phyloP scores from a whole-genome alignment of 2,329 filamentous ascomycete species.

The Diplocarpon mali region DNA sequence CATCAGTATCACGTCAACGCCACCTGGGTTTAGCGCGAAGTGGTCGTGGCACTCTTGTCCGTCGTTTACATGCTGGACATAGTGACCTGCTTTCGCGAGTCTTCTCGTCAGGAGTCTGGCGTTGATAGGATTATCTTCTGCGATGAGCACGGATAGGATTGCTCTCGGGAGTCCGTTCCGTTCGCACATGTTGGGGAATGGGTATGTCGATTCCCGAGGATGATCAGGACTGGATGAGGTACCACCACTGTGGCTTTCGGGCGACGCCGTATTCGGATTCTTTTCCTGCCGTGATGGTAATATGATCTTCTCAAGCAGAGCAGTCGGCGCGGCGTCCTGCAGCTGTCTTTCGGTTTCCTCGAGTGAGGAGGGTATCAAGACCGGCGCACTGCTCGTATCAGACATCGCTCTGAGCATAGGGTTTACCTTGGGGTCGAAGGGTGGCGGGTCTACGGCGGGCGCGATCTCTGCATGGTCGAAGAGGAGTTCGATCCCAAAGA shows the following conservation, averaged over 20 bases:
- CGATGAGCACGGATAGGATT: conserved; percentile 46
- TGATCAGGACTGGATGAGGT: neutral
- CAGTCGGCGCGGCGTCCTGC: neutral
- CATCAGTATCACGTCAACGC: conserved; percentile 20
- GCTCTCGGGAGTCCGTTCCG: conserved; percentile 27
- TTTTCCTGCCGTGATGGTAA: neutral
- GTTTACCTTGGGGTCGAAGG: neutral
- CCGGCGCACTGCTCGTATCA: neutral
- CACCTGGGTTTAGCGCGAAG: conserved; percentile 44
- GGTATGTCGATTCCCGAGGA: neutral
- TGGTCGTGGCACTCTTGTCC: conserved; percentile 66
- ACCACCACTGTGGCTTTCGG: neutral
- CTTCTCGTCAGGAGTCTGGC: conserved; percentile 69
- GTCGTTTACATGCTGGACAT: conserved; percentile 60
- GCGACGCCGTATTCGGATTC: neutral
- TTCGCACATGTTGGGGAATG: conserved; percentile 43
- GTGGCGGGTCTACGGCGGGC: neutral
- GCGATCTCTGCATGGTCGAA: conserved; percentile 34
- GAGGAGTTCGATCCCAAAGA: conserved; percentile 69
- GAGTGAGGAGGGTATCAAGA: neutral
- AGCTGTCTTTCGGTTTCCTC: neutral
- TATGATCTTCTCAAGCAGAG: neutral
- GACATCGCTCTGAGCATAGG: conserved; percentile 1
- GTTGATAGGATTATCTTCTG: conserved; percentile 74
- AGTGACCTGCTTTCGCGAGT: conserved; percentile 59